A percentile compares a stretch with the other conserved stretches of the same genome.
Conservation (phyloP, 2,329 filamentous ascomycete species). For the Colletotrichum endophyticum region DNA sequence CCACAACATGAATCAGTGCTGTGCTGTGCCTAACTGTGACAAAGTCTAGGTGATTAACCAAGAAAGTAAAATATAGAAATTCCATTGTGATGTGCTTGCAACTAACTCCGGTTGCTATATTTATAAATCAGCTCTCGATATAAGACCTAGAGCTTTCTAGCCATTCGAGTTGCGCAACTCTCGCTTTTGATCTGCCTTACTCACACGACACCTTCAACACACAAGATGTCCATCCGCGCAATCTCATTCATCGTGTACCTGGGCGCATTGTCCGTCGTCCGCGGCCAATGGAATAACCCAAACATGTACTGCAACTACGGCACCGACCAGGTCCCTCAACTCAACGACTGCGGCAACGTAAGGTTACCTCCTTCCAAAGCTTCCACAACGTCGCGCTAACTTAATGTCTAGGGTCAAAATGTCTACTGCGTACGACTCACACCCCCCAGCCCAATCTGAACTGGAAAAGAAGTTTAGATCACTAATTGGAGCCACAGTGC, state of each 20-base stretch:
- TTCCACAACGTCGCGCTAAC: neutral
- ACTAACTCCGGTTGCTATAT: neutral
- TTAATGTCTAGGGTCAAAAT: neutral
- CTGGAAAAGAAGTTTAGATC: neutral
- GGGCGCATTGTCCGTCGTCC: neutral
- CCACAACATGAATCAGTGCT: neutral
- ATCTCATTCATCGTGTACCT: neutral
- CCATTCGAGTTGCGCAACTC: neutral
- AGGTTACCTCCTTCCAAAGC: neutral
- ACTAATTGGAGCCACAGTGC: neutral
- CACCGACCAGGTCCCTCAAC: neutral
- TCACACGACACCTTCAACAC: neutral
- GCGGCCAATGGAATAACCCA: neutral
- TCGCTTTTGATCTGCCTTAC: neutral
- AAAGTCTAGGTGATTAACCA: neutral
- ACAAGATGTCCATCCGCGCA: neutral
- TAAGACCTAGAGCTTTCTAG: fast-evolving
- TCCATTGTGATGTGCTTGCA: neutral
- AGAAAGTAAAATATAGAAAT: neutral
- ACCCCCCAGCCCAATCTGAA: neutral
- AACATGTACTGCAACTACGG: neutral
- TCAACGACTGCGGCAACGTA: neutral
- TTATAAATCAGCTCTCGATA: neutral
- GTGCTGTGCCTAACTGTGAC: neutral
- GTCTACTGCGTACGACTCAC: neutral